A percentile compares a stretch with the other conserved stretches of the same genome.
Evolutionary conservation across 495 filamentous ascomycete genomes (phyloP).

Genomic region (Cercophora newfieldiana): DNA sequence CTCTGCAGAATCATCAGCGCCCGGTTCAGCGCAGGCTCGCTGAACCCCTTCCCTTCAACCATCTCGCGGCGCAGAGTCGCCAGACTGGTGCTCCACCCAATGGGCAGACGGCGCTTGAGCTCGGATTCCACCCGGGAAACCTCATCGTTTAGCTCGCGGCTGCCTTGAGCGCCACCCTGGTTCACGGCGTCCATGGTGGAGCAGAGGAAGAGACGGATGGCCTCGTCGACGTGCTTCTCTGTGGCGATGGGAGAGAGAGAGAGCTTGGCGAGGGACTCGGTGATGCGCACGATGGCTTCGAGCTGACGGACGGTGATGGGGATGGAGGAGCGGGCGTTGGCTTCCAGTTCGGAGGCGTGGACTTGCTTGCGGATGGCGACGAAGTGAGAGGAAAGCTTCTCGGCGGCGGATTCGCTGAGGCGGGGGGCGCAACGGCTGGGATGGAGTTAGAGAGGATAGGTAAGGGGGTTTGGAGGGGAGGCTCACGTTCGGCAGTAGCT

Average conservation of each 20-base stretch:
- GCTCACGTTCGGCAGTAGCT: conserved; percentile 83
- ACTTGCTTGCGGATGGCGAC: conserved; percentile 95
- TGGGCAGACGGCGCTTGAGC: conserved; percentile 80
- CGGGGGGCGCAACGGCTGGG: conserved; percentile 85
- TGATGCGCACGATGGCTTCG: conserved; percentile 96
- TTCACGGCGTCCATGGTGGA: conserved; percentile 97
- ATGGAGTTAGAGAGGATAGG: neutral
- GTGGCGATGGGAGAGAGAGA: conserved; percentile 80
- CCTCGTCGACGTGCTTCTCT: conserved; percentile 93
- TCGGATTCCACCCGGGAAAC: conserved; percentile 87
- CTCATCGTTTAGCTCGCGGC: conserved; percentile 87
- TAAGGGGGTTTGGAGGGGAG: neutral
- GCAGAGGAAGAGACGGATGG: conserved; percentile 94
- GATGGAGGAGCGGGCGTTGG: conserved; percentile 85
- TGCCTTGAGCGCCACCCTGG: conserved; percentile 78
- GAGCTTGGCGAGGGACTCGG: conserved; percentile 92
- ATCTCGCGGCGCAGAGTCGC: conserved; percentile 86
- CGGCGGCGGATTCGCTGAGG: conserved; percentile 86
- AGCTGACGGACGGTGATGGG: conserved; percentile 98
- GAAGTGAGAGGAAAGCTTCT: conserved; percentile 97
- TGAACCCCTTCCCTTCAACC: conserved; percentile 83
- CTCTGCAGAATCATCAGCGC: conserved; percentile 84
- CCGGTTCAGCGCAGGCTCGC: conserved; percentile 78
- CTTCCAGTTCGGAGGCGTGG: conserved; percentile 81
- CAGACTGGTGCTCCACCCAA: conserved; percentile 92